These are phyloP conservation scores for Xylaria sp. DNA, from an alignment of 2,329 filamentous ascomycete genomes.

Conservation along the genomic window DNA sequence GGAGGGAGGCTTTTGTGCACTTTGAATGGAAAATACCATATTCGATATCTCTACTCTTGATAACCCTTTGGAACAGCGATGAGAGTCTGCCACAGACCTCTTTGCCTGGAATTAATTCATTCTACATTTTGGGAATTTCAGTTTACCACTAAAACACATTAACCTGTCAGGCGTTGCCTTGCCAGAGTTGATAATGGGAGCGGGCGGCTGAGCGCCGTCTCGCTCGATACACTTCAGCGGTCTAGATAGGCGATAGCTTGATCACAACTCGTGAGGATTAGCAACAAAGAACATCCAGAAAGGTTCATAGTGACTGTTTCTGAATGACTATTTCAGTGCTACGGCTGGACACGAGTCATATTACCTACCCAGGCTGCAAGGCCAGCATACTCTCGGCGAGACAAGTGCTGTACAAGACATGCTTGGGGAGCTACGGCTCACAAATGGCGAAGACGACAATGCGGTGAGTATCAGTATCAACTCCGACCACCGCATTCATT, in stretches of 20 bases:
- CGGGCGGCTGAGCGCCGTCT: constrained; percentile 2
- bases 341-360: background rate
- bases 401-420: background rate
- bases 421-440: background rate
- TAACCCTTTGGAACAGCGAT: background rate
- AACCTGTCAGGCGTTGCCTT: background rate
- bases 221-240: constrained; percentile 3
- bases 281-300: background rate
- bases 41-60: constrained; percentile 19
- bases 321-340: background rate
- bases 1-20: background rate
- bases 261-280: background rate
- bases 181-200: background rate
- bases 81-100: background rate
- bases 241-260: background rate
- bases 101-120: background rate
- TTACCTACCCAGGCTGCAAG: background rate
- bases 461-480: background rate
- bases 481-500: background rate
- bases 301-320: background rate
- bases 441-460: background rate
- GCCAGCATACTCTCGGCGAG: background rate
- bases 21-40: constrained; percentile 9
- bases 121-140: background rate
- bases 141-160: constrained; percentile 6